Base-by-base conservation (phyloP, 768 basidiomycete species). In the Collybia mongolica region DNA sequence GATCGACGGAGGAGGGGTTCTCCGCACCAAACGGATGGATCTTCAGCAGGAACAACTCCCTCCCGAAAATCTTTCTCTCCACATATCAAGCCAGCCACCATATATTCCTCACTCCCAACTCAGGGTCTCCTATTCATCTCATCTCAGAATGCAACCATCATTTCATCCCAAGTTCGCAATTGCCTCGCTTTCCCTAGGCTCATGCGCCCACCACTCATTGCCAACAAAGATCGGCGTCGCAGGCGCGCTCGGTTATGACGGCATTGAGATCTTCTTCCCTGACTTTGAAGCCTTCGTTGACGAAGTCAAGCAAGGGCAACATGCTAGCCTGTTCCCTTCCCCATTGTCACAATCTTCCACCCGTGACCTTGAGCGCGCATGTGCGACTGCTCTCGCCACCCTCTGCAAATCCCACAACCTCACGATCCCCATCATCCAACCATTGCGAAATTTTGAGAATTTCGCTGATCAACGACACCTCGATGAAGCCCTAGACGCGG, bases 361-460 rank as follows among this genome's bases (percentile, higher is more conserved):
- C 19, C 40, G 24, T n/a, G 69, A 66, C 7, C 46, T 64, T 11
- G 59, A 64, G 45, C 51, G 57, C 5, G 53, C 42, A 14, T 64
- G 62, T 26, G 69, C 70, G 1, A 39, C 40, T 14, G 64, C 57
- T 8, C 52, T 63, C n/a, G 47, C 53, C 26, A 19, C 24, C 12
- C 52, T 63, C 24, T 63, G 64, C 51, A 46, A 49, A 11, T 54
- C 54, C 1, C 47, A 58, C 7, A 49, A 53, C 20, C 46, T 73
- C 46, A 44, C 49, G 12, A 60, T 72, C 46, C 64, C 61, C 26
- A 59, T 69, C 50, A 58, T 69, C 28, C 72, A 73, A 52, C 72
- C 72, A 12, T 56, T 71, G 17, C 60, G 71, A 19, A 64, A 66
- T 22, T 71, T 73, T 29, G 72, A 73, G 50, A 70, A 68, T 17